Evolutionary conservation across 441 rosid species (phyloP), one percentile per base, ranked within the genome.

Genomic region (Gossypium davidsonii): DNA sequence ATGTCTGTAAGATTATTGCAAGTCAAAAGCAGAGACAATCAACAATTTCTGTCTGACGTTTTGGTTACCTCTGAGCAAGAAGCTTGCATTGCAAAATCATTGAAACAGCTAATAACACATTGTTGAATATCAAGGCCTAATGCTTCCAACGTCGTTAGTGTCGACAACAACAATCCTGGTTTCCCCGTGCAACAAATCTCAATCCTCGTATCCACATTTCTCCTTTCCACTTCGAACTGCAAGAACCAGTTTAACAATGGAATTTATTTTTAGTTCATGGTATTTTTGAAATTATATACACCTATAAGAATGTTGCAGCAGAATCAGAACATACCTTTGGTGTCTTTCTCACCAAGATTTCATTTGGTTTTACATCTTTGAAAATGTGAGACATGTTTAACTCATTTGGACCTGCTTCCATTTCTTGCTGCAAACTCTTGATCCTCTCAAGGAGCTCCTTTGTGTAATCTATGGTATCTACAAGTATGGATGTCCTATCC

Each of bases 111-210:
- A 17, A 94, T 84, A 55, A 92, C 98, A 79, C 98, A 92, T 60
- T 92, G 98, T 75, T 94, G 89, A 79, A 94, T 92, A 85, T 92
- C 98, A 51, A 92, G 78, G 76, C 97, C 98, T 44, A 92, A 79
- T 57, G 84, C 84, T 78, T 94, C 97, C 52, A 94, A 75, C 26
- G 98, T 89, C 79, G 75, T 81, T 18, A 92, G 91, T 39, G 98
- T 92, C 52, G 98, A 89, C 8, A 90, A 68, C 80, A 94, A 70
- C 73, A 94, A 60, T 73, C 98, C 97, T 14, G 93, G 97, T 82
- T 86, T 90, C 3, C 89, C 76, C 20, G 96, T 80, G 68, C 97
- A 94, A 78, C 91, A 89, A 55, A 94, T 87, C 25, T 88, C 91
- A 18, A 94, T 80, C 79, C 85, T 76, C 60, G 95, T 89, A 72